Evolutionary conservation across 1,139 yeast species (phyloP), one percentile per base, ranked within the genome.

Genomic region (Diutina catenulata): DNA sequence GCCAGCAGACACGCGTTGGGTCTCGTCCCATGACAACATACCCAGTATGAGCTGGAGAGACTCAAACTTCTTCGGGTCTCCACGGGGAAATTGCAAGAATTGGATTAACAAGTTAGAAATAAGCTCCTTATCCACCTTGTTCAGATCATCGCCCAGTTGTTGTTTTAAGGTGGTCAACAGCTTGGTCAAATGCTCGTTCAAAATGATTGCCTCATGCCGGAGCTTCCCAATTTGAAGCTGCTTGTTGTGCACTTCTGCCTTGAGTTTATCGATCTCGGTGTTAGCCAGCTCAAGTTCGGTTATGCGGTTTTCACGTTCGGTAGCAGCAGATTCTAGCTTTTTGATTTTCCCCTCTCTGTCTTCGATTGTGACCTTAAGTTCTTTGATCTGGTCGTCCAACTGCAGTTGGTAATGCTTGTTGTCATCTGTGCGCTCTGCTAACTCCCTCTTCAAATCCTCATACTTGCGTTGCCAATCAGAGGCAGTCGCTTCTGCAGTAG

Each of bases 51-150:
- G 68, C 53, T 78, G 86, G 40, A 91, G 67, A 4, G 93, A 94
- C 61, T 91, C 97, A 52, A 81, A 91, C 56, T 91, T 86, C 57
- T 88, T 91, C 11, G 95, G 74, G 53, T 91, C 99, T 1, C 94
- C 95, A 44, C 98, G 67, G 6, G 95, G 96, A 28, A 91, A 68
- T 38, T 80, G 81, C 14, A 91, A 69, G 58, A 88, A 91, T 38
- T 94, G 84, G 19, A 93, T 72, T 38, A 91, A 62, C 41, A 93
- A 68, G 53, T 91, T 91, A 2, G 96, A 80, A 4, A 93, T 76
- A 42, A 91, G 70, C 55, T 87, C 94, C 51, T 82, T 80, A 53
- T 88, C 97, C 1, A 88, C 86, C 6, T 80, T 69, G 41, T 81
- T 87, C 36, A 62, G 56, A 5, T 83, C 74, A 41, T 76, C 77